Percentiles rank a stretch among this genome's conserved stretches.
Evolutionary conservation across 169 alveolate species (phyloP).

Genomic region (Neospora caninum): DNA sequence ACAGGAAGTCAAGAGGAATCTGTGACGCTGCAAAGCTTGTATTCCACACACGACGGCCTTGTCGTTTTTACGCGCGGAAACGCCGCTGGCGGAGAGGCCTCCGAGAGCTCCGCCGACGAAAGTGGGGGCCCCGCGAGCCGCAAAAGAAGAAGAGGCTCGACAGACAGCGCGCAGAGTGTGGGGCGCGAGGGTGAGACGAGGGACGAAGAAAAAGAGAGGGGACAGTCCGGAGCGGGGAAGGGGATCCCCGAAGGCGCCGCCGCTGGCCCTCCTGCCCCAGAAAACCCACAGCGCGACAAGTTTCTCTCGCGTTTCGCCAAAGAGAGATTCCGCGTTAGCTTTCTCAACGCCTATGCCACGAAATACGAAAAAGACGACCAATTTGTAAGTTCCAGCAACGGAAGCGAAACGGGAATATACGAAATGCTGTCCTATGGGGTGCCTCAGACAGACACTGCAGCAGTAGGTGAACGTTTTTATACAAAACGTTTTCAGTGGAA

Average conservation of each 20-base stretch:
- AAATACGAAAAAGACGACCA: slow-evolving; percentile 26
- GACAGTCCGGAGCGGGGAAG: not conserved
- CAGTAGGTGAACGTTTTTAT: no score
- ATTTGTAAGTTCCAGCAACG: slow-evolving; percentile 10
- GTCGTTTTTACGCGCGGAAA: not conserved
- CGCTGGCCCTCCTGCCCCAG: not conserved
- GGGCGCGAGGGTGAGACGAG: not conserved
- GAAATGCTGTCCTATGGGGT: no score
- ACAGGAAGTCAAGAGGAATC: slow-evolving; percentile 4
- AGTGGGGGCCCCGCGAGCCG: not conserved
- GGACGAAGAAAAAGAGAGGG: not conserved
- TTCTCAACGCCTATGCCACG: slow-evolving; percentile 38
- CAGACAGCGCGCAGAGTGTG: not conserved
- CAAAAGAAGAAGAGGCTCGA: not conserved
- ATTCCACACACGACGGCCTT: slow-evolving; percentile 40
- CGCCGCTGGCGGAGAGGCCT: not conserved
- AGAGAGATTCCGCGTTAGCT: slow-evolving; percentile 36
- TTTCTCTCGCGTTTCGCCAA: slow-evolving; percentile 40
- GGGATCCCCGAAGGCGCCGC: not conserved
- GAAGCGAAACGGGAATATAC: not conserved
- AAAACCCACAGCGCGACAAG: not conserved
- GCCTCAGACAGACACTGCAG: no score
- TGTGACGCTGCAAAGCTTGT: slow-evolving; percentile 29
- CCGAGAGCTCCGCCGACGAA: not conserved
- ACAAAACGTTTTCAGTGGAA: no score